A percentile compares a stretch with the other conserved stretches of the same genome.
phyloP scores from a whole-genome alignment of 2,329 filamentous ascomycete species.

The Fusarium euwallaceae region DNA sequence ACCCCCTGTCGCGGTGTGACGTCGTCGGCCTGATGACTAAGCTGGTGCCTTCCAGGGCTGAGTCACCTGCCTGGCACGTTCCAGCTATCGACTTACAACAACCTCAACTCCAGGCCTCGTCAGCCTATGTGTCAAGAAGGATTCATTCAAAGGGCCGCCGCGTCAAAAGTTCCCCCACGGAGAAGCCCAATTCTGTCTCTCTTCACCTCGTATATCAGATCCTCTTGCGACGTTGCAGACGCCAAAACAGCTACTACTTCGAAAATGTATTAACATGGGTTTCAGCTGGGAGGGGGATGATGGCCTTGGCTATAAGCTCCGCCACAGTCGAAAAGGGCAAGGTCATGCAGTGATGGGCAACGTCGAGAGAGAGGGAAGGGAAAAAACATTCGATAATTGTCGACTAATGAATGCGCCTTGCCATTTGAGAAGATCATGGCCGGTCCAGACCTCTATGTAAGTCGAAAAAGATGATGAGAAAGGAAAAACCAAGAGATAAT shows the following conservation, averaged over 20 bases:
- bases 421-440: not conserved
- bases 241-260: not conserved
- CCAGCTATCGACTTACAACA: conserved; percentile 2
- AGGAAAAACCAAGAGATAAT: not conserved
- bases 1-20: conserved; percentile 33
- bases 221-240: conserved; percentile 4
- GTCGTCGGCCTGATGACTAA: conserved; percentile 38
- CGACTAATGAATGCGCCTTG: conserved; percentile 21
- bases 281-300: not conserved
- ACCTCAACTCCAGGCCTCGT: not conserved
- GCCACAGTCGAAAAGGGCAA: conserved; percentile 37
- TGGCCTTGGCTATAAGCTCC: conserved; percentile 23
- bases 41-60: not conserved
- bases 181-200: not conserved
- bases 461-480: conserved; percentile 11
- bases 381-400: conserved; percentile 34
- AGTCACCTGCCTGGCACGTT: conserved; percentile 17
- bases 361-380: not conserved
- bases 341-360: conserved; percentile 1
- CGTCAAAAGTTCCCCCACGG: not conserved
- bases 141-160: not conserved
- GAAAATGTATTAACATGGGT: conserved; percentile 6
- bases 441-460: conserved; percentile 31
- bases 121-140: not conserved
- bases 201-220: not conserved